Conservation (phyloP, 169 alveolate species). For the Eimeria brunetti region DNA sequence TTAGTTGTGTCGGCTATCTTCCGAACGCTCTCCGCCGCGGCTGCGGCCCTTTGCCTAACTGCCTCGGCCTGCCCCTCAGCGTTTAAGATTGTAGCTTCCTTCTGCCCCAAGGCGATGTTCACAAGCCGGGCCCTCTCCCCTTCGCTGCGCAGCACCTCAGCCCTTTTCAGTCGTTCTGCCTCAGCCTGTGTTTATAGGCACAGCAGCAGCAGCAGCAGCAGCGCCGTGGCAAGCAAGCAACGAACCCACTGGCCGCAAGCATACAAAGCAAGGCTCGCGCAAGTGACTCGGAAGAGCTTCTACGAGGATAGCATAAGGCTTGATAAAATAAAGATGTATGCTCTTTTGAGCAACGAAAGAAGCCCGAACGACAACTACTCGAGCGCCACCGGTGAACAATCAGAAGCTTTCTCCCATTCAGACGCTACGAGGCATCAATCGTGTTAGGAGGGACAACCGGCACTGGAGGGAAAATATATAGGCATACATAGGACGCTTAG, state of each 20-base stretch:
- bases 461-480: background rate
- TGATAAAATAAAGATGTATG: background rate
- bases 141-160: conserved; percentile 94
- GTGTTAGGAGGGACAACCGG: background rate
- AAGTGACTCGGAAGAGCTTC: background rate
- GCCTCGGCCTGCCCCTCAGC: conserved; percentile 86
- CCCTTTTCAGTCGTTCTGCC: conserved; percentile 96
- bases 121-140: conserved; percentile 95
- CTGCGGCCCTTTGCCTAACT: conserved; percentile 67
- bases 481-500: background rate
- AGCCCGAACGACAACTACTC: background rate
- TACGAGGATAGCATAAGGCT: background rate
- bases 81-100: conserved; percentile 89
- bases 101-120: conserved; percentile 95
- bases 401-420: background rate
- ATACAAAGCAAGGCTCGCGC: background rate
- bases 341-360: background rate
- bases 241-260: background rate
- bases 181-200: conserved; percentile 89
- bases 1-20: conserved; percentile 70
- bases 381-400: background rate
- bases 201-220: conserved; percentile 44
- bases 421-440: background rate
- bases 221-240: background rate
- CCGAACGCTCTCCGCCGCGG: conserved; percentile 76